Percentiles rank a stretch among this genome's conserved stretches.
phyloP scores from a whole-genome alignment of 176 grass and related monocot genomes.

The Luzula sylvatica region DNA sequence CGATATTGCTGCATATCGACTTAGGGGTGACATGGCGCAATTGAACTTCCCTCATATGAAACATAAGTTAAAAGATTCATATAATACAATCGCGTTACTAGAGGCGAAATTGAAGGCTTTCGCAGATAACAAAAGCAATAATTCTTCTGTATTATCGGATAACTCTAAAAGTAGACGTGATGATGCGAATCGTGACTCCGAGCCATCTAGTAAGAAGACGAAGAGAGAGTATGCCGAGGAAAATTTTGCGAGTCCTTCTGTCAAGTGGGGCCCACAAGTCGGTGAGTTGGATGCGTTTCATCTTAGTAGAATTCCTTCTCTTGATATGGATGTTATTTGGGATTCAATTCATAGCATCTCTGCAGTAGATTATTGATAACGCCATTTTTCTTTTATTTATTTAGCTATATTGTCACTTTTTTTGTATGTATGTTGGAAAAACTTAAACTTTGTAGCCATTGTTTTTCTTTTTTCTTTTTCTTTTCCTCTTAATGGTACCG shows the following conservation, averaged over 20 bases:
- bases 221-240: background rate
- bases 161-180: background rate
- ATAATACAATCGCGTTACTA: background rate
- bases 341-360: constrained; percentile 21
- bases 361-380: constrained; percentile 15
- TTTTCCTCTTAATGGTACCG: no score
- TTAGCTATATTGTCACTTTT: constrained; percentile 4
- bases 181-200: background rate
- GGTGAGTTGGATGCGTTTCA: constrained; percentile 4
- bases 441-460: background rate
- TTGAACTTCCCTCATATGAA: constrained; percentile 34
- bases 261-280: background rate
- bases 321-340: constrained; percentile 30
- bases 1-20: constrained; percentile 22
- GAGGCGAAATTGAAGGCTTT: constrained; percentile 25
- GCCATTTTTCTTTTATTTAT: background rate
- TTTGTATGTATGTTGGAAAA: background rate
- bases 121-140: background rate
- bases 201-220: constrained; percentile 7
- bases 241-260: background rate
- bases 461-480: background rate
- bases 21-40: constrained; percentile 20
- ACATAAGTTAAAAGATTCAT: constrained; percentile 9
- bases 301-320: constrained; percentile 23
- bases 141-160: constrained; percentile 6